These are phyloP conservation scores for Hymenoscyphus infarciens DNA, from an alignment of 2,329 filamentous ascomycete species.

Conservation along the genomic window DNA sequence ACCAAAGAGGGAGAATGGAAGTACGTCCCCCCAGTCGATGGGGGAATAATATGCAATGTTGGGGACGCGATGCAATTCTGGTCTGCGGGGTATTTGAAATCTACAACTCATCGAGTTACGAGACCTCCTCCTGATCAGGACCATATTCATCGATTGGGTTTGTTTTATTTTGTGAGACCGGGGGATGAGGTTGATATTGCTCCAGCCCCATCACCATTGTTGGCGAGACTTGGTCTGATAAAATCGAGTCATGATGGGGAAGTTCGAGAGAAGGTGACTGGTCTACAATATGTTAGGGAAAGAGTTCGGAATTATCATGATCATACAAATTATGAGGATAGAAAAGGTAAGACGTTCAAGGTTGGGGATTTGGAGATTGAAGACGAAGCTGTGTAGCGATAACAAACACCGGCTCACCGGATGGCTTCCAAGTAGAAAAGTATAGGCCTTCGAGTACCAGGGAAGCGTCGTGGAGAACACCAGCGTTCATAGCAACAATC, in stretches of 20 bases:
- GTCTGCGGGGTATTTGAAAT: slow-evolving; percentile 41
- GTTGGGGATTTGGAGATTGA: slow-evolving; percentile 41
- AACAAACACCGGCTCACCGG: no score
- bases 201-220: slow-evolving; percentile 37
- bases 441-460: no score
- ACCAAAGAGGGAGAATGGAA: slow-evolving; percentile 44
- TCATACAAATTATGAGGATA: slow-evolving; percentile 39
- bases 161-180: slow-evolving; percentile 41
- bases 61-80: slow-evolving; percentile 42
- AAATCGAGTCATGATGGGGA: slow-evolving; percentile 26
- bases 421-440: no score
- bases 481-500: no score
- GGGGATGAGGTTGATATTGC: slow-evolving; percentile 27
- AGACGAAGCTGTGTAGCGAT: slow-evolving; percentile 35
- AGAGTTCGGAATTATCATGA: slow-evolving; percentile 42
- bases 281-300: slow-evolving; percentile 41
- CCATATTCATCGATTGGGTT: slow-evolving; percentile 45
- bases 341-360: slow-evolving; percentile 40
- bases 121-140: slow-evolving; percentile 43
- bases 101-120: slow-evolving; percentile 43
- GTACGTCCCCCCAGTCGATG: slow-evolving; percentile 46
- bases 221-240: slow-evolving; percentile 28
- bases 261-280: slow-evolving; percentile 34
- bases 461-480: no score
- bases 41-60: slow-evolving; percentile 51